Conservation (phyloP, 768 basidiomycete species). For the Pulveroboletus sp. region DNA sequence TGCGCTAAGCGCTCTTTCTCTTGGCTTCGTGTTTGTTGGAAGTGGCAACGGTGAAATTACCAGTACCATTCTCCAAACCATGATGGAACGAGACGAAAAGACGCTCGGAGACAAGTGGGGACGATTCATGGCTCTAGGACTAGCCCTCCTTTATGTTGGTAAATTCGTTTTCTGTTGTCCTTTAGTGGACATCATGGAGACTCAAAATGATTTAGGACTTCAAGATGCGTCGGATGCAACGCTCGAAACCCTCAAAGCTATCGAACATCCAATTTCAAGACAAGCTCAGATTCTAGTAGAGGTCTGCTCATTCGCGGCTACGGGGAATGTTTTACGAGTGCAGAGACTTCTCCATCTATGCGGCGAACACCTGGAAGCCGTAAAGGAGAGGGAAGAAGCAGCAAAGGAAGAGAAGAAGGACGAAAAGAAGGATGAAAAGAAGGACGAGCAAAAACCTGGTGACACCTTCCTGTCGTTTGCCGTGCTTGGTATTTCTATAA, state of each 20-base stretch:
- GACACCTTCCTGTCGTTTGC: constrained; percentile 90
- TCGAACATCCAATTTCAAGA: constrained; percentile 87
- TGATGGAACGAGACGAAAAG: constrained; percentile 80
- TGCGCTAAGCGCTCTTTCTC: constrained; percentile 76
- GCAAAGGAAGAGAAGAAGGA: constrained; percentile 41
- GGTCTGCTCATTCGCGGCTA: constrained; percentile 91
- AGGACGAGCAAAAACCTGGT: constrained; percentile 48
- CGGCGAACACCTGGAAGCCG: constrained; percentile 75
- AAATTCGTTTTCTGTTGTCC: constrained; percentile 15
- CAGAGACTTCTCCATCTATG: constrained; percentile 92
- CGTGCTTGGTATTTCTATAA: constrained; percentile 87
- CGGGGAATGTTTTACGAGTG: constrained; percentile 90
- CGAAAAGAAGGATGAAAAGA: constrained; percentile 60
- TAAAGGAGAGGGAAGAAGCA: constrained; percentile 34
- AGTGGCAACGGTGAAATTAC: constrained; percentile 93
- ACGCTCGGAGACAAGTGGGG: constrained; percentile 92
- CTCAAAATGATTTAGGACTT: constrained; percentile 49
- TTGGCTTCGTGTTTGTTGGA: constrained; percentile 95
- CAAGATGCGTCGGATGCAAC: constrained; percentile 94
- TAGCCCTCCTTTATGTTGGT: constrained; percentile 92
- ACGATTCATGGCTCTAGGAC: constrained; percentile 81
- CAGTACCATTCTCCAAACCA: constrained; percentile 79
- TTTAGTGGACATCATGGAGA: constrained; percentile 6
- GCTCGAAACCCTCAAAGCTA: constrained; percentile 87
- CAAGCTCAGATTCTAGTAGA: constrained; percentile 91